A percentile compares a stretch with the other conserved stretches of the same genome.
Conservation (phyloP, 176 grass and related monocot genomes). For the Zoysia pacifica region DNA sequence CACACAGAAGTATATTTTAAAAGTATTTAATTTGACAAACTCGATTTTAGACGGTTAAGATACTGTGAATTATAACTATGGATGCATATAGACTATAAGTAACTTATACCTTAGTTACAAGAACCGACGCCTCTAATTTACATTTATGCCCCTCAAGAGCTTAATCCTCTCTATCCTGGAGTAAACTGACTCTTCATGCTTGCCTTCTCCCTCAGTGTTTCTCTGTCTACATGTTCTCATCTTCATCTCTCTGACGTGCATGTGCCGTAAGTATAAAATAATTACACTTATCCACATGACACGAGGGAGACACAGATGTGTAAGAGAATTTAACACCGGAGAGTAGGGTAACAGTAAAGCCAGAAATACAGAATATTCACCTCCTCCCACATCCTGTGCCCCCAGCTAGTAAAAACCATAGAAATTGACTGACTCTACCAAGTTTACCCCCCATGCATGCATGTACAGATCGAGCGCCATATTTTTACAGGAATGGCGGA, state of each 20-base stretch:
- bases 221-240: not conserved
- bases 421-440: constrained; percentile 39
- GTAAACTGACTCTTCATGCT: not conserved
- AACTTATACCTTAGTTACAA: constrained; percentile 13
- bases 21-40: not conserved
- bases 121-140: constrained; percentile 5
- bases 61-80: not conserved
- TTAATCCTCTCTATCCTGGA: not conserved
- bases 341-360: not conserved
- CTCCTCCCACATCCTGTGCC: not conserved
- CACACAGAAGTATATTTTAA: not conserved
- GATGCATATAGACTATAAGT: too few relatives aligned
- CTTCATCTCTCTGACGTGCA: not conserved
- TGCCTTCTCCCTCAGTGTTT: not conserved
- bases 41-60: not conserved
- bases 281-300: not conserved
- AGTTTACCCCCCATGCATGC: constrained; percentile 43
- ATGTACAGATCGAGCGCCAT: constrained; percentile 26
- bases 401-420: constrained; percentile 35
- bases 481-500: constrained; percentile 42
- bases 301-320: not conserved
- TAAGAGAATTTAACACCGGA: not conserved
- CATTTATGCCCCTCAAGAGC: not conserved
- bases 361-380: not conserved
- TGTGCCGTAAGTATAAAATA: not conserved